Evolutionary conservation across 2,329 filamentous ascomycete species (phyloP).

Genomic region (Sphaerulina populicola): DNA sequence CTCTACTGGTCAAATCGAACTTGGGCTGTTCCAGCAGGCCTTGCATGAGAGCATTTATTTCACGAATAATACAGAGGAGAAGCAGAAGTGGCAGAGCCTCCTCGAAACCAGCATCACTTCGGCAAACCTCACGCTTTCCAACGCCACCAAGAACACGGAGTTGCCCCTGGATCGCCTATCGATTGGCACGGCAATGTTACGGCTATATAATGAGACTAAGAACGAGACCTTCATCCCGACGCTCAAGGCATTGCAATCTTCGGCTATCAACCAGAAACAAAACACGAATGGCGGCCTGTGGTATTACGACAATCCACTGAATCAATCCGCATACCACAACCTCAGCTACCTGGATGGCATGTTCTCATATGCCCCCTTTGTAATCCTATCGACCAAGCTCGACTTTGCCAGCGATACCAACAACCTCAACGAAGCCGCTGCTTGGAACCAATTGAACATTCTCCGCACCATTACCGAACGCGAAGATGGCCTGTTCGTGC

Average conservation of each 20-base stretch:
- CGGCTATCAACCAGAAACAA: conserved; percentile 26
- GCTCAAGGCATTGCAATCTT: conserved; percentile 21
- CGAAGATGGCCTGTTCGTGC: conserved; percentile 41
- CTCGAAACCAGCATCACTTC: conserved; percentile 21
- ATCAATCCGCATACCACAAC: conserved; percentile 38
- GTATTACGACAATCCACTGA: conserved; percentile 30
- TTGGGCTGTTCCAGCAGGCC: conserved; percentile 32
- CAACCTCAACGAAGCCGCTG: conserved; percentile 18
- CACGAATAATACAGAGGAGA: conserved; percentile 14
- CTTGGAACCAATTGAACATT: conserved; percentile 40
- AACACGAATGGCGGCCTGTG: conserved; percentile 30
- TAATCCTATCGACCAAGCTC: conserved; percentile 25
- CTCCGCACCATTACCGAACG: conserved; percentile 40
- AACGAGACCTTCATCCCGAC: conserved; percentile 16
- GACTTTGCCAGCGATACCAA: conserved; percentile 8
- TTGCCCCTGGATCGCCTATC: conserved; percentile 31
- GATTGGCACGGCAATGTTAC: conserved; percentile 26
- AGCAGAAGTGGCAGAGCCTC: conserved; percentile 12
- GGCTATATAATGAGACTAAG: conserved; percentile 14
- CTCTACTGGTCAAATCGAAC: conserved; percentile 25
- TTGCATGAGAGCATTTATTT: conserved; percentile 20
- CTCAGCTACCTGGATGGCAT: conserved; percentile 50
- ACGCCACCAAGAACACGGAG: conserved; percentile 18
- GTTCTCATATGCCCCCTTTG: conserved; percentile 44
- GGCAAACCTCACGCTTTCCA: conserved; percentile 17